Percentiles rank a stretch among this genome's conserved stretches.
Conservation (phyloP, 306 rosid species). For the Trifolium subterraneum region DNA sequence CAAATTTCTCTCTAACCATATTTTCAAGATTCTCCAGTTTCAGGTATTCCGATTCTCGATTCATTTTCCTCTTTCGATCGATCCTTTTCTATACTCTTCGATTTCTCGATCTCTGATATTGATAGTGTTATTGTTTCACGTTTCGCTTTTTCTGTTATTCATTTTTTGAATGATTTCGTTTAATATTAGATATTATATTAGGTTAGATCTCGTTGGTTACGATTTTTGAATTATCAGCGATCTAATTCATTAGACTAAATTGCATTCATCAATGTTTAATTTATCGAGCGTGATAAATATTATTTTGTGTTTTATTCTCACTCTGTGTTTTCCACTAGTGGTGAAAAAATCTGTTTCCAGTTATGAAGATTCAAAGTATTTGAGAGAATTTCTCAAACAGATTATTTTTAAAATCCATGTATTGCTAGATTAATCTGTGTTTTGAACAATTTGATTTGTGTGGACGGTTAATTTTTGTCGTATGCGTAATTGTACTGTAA, state of each 20-base stretch:
- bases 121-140: not conserved
- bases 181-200: not conserved
- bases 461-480: not conserved
- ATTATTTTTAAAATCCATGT: not conserved
- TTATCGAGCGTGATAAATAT: not conserved
- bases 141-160: not conserved
- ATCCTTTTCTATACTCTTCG: not conserved
- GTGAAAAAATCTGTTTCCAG: not conserved
- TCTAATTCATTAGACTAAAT: not conserved
- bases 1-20: not conserved
- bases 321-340: too few species aligned
- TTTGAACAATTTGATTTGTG: not conserved
- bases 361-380: not conserved
- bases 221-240: slow-evolving; percentile 26
- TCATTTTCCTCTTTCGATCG: not conserved
- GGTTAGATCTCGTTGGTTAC: slow-evolving; percentile 15
- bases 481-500: not conserved
- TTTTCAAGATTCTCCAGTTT: not conserved
- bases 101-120: slow-evolving; percentile 16
- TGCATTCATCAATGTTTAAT: not conserved
- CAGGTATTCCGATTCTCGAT: slow-evolving; percentile 42
- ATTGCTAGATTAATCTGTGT: not conserved
- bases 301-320: not conserved
- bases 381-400: not conserved
- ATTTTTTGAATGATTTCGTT: not conserved